Evolutionary conservation across 2,329 filamentous ascomycete species (phyloP), one percentile per base, ranked within the genome.

Genomic region (Neofusicoccum umdonicola): DNA sequence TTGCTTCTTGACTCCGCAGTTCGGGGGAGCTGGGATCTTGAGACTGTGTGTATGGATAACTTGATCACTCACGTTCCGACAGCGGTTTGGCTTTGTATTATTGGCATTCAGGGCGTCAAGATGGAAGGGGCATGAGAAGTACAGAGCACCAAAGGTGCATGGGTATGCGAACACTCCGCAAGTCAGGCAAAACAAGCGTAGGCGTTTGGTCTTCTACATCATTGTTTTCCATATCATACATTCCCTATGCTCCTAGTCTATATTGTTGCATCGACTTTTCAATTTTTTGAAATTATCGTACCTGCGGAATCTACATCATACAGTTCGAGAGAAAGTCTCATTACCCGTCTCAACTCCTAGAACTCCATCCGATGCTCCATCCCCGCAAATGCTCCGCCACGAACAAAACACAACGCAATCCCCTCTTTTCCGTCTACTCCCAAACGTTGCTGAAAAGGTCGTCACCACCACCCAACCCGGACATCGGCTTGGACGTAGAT

Each of bases 361-460:
- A 57, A 57, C 52, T 51, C 45, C 58, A 31, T 34, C 35, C 58
- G 9, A 41, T 62, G 35, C 58, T 41, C 31, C 45, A 39, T 39
- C 47, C 27, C 15, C 19, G 4, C 4, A 41, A 19, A 51, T 51
- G 47, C 44, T 31, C 44, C 58, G 8, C 34, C 19, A 15, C 45
- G 22, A 13, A 22, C 11, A 6, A 8, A 37, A 48, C 2, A 44
- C 19, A 15, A 31, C 37, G 13, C 13, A 39, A 11, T 39, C 9
- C 15, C 31, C 1, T 2, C 12, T 12, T 8, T 9, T 34, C 13
- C 11, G 2, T n/a, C 45, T 80, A 97, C 80, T 93, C 86, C 94
- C 94, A 98, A 57, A 98, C 94, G 77, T 98, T 98, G 37, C 90
- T 93, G 78, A 98, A 98, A 72, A 98, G 77, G 80, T 98, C 94